Evolutionary conservation across 139 green algal species (phyloP).

Genomic region (Closterium sp.): DNA sequence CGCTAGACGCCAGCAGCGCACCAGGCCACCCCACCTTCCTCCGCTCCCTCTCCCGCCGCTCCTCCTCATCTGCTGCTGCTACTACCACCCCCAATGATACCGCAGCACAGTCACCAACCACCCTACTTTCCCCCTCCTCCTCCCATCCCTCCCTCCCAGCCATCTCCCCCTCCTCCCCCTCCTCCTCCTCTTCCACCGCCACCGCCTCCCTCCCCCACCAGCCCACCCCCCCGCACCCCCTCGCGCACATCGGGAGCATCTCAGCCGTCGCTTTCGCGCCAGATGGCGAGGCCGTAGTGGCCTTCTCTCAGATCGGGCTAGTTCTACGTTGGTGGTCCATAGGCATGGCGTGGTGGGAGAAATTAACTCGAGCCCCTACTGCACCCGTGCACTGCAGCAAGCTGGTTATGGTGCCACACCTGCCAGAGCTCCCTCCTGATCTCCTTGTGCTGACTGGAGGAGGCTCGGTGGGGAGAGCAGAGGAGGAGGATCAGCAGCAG

Average conservation of each 20-base stretch:
- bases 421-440: constrained; percentile 14
- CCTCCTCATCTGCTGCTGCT: not conserved
- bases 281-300: constrained; percentile 28
- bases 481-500: not conserved
- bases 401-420: constrained; percentile 34
- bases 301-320: constrained; percentile 22
- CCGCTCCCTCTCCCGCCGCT: not conserved
- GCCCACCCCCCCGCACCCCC: not conserved
- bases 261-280: constrained; percentile 25
- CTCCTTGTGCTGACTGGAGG: not conserved
- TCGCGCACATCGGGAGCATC: constrained; percentile 31
- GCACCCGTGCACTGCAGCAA: constrained; percentile 28
- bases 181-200: not conserved
- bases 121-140: not conserved
- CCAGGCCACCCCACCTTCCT: constrained; percentile 21
- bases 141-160: not conserved
- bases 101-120: not conserved
- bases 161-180: not conserved
- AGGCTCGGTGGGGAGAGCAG: not conserved
- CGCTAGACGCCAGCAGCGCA: constrained; percentile 34
- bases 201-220: not conserved
- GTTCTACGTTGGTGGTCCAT: constrained; percentile 36
- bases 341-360: constrained; percentile 33
- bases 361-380: not conserved
- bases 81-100: not conserved